phyloP scores from a whole-genome alignment of 1,284 basidiomycete species.

The Tilletia horrida region DNA sequence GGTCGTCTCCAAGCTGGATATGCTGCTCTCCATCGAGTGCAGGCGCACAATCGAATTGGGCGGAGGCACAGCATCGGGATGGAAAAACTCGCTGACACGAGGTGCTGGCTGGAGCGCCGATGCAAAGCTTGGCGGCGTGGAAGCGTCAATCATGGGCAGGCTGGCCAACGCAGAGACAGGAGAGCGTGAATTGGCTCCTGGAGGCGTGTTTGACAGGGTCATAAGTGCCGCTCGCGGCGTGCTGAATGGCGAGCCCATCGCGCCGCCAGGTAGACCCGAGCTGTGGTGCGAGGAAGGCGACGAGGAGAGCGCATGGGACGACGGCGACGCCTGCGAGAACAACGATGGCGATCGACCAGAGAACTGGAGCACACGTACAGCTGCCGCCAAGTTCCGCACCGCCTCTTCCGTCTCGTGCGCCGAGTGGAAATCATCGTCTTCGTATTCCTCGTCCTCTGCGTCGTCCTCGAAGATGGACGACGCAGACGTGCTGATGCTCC shows the following conservation, averaged over 20 bases:
- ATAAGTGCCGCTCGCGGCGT: no score
- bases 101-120: not conserved
- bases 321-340: constrained; percentile 23
- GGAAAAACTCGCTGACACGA: constrained; percentile 14
- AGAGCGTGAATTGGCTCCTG: not conserved
- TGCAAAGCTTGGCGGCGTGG: not conserved
- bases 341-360: constrained; percentile 3
- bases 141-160: not conserved
- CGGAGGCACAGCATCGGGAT: constrained; percentile 10
- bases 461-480: not conserved
- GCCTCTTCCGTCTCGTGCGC: constrained; percentile 15
- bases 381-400: constrained; percentile 7
- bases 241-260: not conserved
- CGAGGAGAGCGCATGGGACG: constrained; percentile 27
- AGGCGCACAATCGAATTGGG: constrained; percentile 5
- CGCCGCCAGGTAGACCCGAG: not conserved
- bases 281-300: not conserved
- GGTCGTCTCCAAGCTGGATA: not conserved
- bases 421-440: constrained; percentile 11
- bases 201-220: not conserved
- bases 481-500: no score
- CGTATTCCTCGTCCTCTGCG: not conserved
- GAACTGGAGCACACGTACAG: constrained; percentile 2
- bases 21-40: constrained; percentile 14
- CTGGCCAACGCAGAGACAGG: not conserved